Percentiles rank a stretch among this genome's conserved stretches.
Evolutionary conservation across 345 rosid species (phyloP).

Genomic region (Eucalyptus erythrocorys): DNA sequence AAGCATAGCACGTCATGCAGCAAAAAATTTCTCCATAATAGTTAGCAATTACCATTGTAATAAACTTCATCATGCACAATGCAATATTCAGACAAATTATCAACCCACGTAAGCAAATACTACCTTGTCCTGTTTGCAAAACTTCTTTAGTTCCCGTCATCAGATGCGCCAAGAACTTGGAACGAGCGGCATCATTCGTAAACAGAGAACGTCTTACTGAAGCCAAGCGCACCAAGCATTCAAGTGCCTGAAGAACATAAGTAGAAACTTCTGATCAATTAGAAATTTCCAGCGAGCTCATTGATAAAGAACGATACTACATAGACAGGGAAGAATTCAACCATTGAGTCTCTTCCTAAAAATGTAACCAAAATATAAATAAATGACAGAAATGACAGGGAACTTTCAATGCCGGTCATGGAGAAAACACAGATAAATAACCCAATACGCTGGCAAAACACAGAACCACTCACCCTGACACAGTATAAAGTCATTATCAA

Average conservation of each 20-base stretch:
- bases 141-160: constrained; percentile 98
- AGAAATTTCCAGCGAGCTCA: neutral
- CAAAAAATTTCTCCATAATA: neutral
- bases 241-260: constrained; percentile 57
- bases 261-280: neutral
- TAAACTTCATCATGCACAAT: neutral
- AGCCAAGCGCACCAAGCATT: constrained; percentile 96
- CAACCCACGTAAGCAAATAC: neutral
- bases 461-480: neutral
- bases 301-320: neutral
- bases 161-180: constrained; percentile 83
- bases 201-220: constrained; percentile 92
- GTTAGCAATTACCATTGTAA: neutral
- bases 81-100: neutral
- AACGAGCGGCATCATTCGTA: constrained; percentile 76
- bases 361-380: neutral
- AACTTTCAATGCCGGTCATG: neutral
- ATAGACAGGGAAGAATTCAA: neutral
- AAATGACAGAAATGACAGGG: neutral
- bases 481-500: neutral
- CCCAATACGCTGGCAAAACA: neutral
- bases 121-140: constrained; percentile 89
- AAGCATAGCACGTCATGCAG: neutral
- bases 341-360: neutral
- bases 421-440: neutral